Evolutionary conservation across 139 green algal genomes (phyloP), one percentile per base, ranked within the genome.

Genomic region (Marvania coccoides): DNA sequence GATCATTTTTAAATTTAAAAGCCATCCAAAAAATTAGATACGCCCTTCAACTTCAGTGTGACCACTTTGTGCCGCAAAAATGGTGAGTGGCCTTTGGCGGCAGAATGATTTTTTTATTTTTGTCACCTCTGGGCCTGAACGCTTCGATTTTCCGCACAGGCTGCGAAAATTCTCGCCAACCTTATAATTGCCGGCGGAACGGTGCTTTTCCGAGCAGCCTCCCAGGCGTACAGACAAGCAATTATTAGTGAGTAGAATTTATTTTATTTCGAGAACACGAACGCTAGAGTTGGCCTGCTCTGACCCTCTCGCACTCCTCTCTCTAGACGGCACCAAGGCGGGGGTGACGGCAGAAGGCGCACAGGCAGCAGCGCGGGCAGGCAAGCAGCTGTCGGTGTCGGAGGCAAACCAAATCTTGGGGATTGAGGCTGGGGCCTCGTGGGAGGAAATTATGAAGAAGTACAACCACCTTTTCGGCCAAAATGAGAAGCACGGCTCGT

Each of bases 401-500:
- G 90, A 96, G 57, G 91, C 90, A 2, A 60, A 89, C 4, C 73
- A 84, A 69, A 94, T 96, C 9, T 72, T 96, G 2, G 83, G 81
- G 0, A 51, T 89, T 12, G 73, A 87, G 23, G 54, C 64, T 0
- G 67, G 74, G 3, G 84, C 87, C 0, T 61, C 75, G 3, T 87
- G 84, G 79, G 73, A 81, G 6, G 81, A 96, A 8, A 80, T 96
- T 7, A 61, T 86, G 47, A 89, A 96, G 77, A 80, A 82, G 47
- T 96, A 90, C 58, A 77, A 92, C 53, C 82, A 93, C 65, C 60
- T 96, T 59, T 91, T 88, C 45, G 74, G 84, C 5, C 72, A 73
- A 5, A 96, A 96, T 73, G 83, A 96, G 73, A 85, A 92, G 80
- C 60, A 80, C 40, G 90, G 90, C 14, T 88, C 85, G 12, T 96